Base-by-base conservation (phyloP, 306 rosid genomes). In the Corylus americana region DNA sequence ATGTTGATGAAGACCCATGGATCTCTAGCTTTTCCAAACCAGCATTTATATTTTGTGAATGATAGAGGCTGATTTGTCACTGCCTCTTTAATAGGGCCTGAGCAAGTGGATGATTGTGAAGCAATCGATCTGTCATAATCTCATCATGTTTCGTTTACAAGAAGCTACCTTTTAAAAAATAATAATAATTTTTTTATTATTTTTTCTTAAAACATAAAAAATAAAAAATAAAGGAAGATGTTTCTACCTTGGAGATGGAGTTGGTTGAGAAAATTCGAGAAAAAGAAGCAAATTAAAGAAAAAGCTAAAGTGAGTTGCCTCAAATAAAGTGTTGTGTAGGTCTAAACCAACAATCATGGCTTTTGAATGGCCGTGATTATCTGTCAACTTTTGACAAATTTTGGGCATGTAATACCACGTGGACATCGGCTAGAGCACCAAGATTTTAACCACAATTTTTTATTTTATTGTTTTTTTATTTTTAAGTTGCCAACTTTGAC, bases 361-460 rank as follows among this genome's bases (percentile, higher is more conserved):
- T 77, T 85, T 88, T 69, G 71, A 81, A 84, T 57, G 89, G 54
- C 77, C 82, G 74, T 72, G 70, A 82, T 84, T 73, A 74, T 59
- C 82, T 80, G 64, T 71, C 55, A 73, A 68, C 82, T 79, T 84
- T 86, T 81, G 83, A 88, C 85, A 71, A 66, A 73, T 55, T 12
- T 25, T 14, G 16, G 31, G 17, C 47, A 73, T 25, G 35, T 16
- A 45, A 37, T 13, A 27, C 58, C 78, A 81, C 75, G 27, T 77
- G 83, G 75, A 70, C 42, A 44, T 73, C 68, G 44, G 4, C 44
- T 3, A 39, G 44, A 39, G 44, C 44, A 39, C 44, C 44, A 42
- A 42, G 7, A 42, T 5, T 42, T 42, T 42, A 42, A 42, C 45
- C 45, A 42, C 45, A 6, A 42, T 42, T 42, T 39, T 37, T 37